phyloP scores from a whole-genome alignment of 306 rosid genomes.

The Abrus pulchellus region DNA sequence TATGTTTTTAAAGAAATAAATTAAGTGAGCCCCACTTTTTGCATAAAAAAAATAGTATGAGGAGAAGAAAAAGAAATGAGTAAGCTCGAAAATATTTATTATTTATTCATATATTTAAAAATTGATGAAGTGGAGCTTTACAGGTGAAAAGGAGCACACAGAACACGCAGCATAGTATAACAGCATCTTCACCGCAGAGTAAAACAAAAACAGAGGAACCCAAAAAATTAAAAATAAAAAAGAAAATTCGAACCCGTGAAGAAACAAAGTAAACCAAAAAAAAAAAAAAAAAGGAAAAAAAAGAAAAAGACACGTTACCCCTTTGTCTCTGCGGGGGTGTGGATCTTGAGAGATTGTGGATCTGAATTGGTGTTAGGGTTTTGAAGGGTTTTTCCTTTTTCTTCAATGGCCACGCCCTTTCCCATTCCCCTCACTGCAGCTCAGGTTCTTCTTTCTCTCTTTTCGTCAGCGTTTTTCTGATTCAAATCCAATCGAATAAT shows the following conservation, averaged over 20 bases:
- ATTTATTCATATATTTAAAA: neutral
- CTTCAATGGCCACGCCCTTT: conserved; percentile 79
- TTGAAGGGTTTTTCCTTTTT: conserved; percentile 55
- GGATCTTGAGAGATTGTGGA: conserved; percentile 51
- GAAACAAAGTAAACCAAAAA: neutral
- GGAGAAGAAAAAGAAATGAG: neutral
- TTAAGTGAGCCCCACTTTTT: no score
- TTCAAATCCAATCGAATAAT: neutral
- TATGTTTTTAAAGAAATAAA: no score
- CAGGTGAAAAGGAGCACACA: neutral
- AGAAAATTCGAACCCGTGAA: neutral
- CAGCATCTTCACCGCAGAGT: neutral
- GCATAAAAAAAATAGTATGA: no score
- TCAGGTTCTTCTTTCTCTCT: conserved; percentile 65
- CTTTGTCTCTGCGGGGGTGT: neutral
- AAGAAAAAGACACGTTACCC: neutral
- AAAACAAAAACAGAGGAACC: neutral
- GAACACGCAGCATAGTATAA: neutral
- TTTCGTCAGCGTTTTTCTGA: neutral
- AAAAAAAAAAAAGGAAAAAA: neutral
- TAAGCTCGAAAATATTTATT: neutral
- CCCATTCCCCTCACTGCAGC: conserved; percentile 86
- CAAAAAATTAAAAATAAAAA: neutral
- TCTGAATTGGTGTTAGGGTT: conserved; percentile 64
- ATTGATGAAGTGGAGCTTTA: neutral